Percentiles rank a stretch among this genome's conserved stretches.
These are phyloP conservation scores for Barnettozyma populi DNA, from an alignment of 805 yeast genomes.

Conservation along the genomic window DNA sequence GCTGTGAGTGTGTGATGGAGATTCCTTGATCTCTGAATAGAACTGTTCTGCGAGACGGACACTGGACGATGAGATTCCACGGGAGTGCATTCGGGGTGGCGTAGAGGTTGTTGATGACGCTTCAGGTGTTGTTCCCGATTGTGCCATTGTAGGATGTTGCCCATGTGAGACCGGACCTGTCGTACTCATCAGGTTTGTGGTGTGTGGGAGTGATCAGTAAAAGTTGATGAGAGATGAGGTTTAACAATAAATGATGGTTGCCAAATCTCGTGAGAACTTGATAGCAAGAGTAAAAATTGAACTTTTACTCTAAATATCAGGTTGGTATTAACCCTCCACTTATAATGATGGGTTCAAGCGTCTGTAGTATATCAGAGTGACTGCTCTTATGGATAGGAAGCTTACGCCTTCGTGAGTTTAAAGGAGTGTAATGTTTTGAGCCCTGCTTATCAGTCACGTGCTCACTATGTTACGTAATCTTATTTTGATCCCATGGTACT, in stretches of 20 bases:
- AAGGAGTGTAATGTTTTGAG: too few relatives aligned
- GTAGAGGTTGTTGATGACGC: neutral
- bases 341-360: too few relatives aligned
- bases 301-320: too few relatives aligned
- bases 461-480: too few relatives aligned
- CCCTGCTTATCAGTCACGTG: neutral
- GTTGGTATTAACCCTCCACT: too few relatives aligned
- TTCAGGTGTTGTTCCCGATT: neutral
- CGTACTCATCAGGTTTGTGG: neutral
- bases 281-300: too few relatives aligned
- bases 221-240: too few relatives aligned
- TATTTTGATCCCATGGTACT: too few relatives aligned
- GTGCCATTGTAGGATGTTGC: neutral
- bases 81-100: neutral
- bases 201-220: neutral
- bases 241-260: too few relatives aligned
- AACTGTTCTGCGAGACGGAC: conserved; percentile 1
- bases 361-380: too few relatives aligned
- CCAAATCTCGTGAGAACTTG: neutral
- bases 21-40: neutral
- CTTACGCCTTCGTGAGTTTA: too few relatives aligned
- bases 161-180: neutral
- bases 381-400: too few relatives aligned
- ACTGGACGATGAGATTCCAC: neutral
- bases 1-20: neutral